These are phyloP conservation scores for Aotearoamyces nothofagi DNA, from an alignment of 2,329 filamentous ascomycete genomes.

Conservation along the genomic window DNA sequence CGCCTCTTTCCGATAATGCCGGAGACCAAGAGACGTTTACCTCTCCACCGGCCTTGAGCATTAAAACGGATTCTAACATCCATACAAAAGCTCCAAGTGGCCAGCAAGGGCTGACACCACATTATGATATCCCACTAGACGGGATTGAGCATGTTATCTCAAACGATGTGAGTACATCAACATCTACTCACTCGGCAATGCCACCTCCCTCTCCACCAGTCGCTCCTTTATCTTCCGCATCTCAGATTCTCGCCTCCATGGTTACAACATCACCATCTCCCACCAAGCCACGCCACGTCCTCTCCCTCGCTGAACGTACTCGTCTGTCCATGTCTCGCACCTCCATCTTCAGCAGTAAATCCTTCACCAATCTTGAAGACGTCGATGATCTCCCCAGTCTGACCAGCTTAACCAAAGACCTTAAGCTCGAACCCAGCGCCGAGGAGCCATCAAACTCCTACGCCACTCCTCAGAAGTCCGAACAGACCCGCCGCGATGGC, in stretches of 20 bases:
- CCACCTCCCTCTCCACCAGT: not conserved
- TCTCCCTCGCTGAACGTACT: constrained; percentile 64
- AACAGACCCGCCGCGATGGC: constrained; percentile 11
- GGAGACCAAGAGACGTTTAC: too few relatives aligned
- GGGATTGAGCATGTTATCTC: too few relatives aligned
- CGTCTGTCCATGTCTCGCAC: constrained; percentile 62
- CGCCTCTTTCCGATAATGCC: too few relatives aligned
- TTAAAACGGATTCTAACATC: too few relatives aligned
- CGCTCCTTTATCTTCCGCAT: constrained; percentile 21
- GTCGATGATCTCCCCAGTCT: constrained; percentile 14
- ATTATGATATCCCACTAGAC: too few relatives aligned
- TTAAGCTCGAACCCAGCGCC: too few relatives aligned
- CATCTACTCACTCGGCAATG: not conserved
- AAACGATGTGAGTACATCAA: too few relatives aligned
- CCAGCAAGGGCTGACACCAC: too few relatives aligned
- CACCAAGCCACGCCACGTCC: constrained; percentile 35
- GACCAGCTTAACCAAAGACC: too few relatives aligned
- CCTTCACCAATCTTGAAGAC: constrained; percentile 16
- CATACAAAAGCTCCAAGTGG: too few relatives aligned
- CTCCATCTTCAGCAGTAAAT: constrained; percentile 26
- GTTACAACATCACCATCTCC: constrained; percentile 41
- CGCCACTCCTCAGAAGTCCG: constrained; percentile 4
- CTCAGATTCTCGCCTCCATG: constrained; percentile 40
- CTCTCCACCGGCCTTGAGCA: too few relatives aligned
- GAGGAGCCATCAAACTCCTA: too few relatives aligned